These are phyloP conservation scores for Shiraia sp. DNA, from an alignment of 2,329 filamentous ascomycete species.

Conservation along the genomic window DNA sequence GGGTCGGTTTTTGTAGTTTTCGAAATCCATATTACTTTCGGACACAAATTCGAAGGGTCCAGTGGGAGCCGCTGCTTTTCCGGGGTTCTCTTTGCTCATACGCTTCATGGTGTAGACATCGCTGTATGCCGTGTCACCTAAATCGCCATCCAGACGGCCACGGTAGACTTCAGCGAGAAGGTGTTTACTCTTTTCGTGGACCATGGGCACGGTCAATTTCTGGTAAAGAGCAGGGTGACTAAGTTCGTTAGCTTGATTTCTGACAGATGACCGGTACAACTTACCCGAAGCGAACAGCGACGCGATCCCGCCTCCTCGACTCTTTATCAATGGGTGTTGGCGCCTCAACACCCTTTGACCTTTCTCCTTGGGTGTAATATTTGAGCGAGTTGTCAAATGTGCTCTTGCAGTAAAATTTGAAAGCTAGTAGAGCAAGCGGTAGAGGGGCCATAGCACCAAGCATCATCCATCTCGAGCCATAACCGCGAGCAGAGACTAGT, in stretches of 20 bases:
- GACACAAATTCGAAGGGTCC: slow-evolving; percentile 85
- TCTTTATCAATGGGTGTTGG: slow-evolving; percentile 48
- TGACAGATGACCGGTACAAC: background rate
- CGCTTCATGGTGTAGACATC: slow-evolving; percentile 78
- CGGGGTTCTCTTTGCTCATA: slow-evolving; percentile 68
- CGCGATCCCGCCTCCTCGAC: slow-evolving; percentile 62
- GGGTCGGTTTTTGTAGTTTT: slow-evolving; percentile 85
- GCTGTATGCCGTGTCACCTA: slow-evolving; percentile 68
- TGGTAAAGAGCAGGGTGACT: slow-evolving; percentile 87
- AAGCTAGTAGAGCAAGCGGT: slow-evolving; percentile 75
- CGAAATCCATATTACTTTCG: slow-evolving; percentile 84
- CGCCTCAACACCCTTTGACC: slow-evolving; percentile 54
- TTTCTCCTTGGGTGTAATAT: slow-evolving; percentile 73
- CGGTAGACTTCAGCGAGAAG: slow-evolving; percentile 84
- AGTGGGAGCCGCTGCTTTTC: slow-evolving; percentile 49
- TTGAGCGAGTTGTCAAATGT: slow-evolving; percentile 79
- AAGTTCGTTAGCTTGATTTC: background rate
- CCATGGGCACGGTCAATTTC: slow-evolving; percentile 91
- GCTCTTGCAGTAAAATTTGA: slow-evolving; percentile 82
- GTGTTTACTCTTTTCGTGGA: slow-evolving; percentile 86
- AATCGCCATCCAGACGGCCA: slow-evolving; percentile 71
- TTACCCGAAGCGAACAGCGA: slow-evolving; percentile 72
- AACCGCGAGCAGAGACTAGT: slow-evolving; percentile 70
- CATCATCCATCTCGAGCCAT: slow-evolving; percentile 51
- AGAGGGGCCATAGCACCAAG: slow-evolving; percentile 74